Base-by-base conservation (phyloP, 768 basidiomycete species). In the Phanerodontia chrysosporium region DNA sequence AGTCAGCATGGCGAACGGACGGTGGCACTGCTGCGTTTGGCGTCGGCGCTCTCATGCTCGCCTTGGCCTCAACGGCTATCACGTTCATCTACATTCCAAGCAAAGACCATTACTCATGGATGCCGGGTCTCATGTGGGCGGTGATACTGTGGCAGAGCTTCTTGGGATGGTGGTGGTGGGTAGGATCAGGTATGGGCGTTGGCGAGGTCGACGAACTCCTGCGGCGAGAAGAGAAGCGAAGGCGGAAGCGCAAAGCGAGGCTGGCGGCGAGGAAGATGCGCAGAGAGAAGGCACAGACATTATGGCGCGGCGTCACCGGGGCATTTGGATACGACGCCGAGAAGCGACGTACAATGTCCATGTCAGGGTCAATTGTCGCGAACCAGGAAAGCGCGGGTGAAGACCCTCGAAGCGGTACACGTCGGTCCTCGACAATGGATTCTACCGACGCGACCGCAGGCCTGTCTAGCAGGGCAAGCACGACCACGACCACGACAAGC, bases 131-230 rank as follows among this genome's bases (percentile, higher is more conserved):
- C 54, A 84, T 93, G 73, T 95, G 93, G 85, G 87, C 90, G 8
- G 85, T 97, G 52, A 84, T 98, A 12, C 82, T 98, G 21, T 99
- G 97, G 97, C 97, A 99, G 78, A 92, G 85, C 72, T 96, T 95
- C 73, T 73, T 97, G 22, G 94, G 92, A 0, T 98, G 93, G 92
- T 98, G 95, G 95, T 98, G 95, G 95, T 98, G 94, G 94, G 93
- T 94, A 14, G 95, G 95, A n/a, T 85, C 89, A 1, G 90, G 93
- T 5, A 92, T 89, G 78, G 90, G 87, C 9, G 80, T 86, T 2
- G 79, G 81, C 28, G 87, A 89, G 62, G 78, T 91, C 51, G 86
- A 90, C 65, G 81, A 90, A 57, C 78, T 84, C 57, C 70, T 87
- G 48, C 52, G 66, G 28, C 67, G 72, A 36, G 73, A 83, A 65